Evolutionary conservation across 169 alveolate species (phyloP).

Genomic region (Theileria equi): DNA sequence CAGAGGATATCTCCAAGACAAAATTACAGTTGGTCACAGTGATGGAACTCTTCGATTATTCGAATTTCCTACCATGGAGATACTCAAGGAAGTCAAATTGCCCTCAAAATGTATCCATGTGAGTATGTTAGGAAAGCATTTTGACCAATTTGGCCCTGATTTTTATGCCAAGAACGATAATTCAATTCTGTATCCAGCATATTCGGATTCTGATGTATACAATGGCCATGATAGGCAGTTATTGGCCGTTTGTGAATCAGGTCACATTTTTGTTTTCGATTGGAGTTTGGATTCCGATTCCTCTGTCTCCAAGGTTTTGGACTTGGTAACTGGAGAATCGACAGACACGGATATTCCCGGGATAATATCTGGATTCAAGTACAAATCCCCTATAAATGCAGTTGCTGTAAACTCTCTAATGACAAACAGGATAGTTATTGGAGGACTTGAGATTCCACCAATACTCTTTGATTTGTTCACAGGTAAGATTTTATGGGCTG

Average conservation of each 20-base stretch:
- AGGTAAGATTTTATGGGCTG: constrained; percentile 68
- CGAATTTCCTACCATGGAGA: constrained; percentile 37
- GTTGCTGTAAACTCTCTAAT: constrained; percentile 54
- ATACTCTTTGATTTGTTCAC: constrained; percentile 64
- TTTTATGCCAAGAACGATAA: constrained; percentile 5
- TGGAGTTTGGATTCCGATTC: constrained; percentile 3
- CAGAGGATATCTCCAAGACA: constrained; percentile 27
- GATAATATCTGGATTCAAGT: constrained; percentile 35
- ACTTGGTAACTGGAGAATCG: too few species aligned
- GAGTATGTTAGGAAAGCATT: constrained; percentile 4
- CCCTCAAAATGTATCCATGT: constrained; percentile 35
- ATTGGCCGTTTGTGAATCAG: constrained; percentile 29
- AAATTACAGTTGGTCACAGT: constrained; percentile 41
- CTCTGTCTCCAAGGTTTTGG: not conserved
- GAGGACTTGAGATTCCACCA: constrained; percentile 64
- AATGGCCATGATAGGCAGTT: constrained; percentile 1
- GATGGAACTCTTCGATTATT: constrained; percentile 33
- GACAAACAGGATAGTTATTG: constrained; percentile 66
- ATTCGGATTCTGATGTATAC: not conserved
- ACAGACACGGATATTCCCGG: not conserved
- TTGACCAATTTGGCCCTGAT: constrained; percentile 1
- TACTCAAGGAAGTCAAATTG: constrained; percentile 7
- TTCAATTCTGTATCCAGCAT: constrained; percentile 25
- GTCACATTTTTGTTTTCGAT: constrained; percentile 30
- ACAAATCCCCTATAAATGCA: constrained; percentile 60